These are phyloP conservation scores for Xylariales sp. DNA, from an alignment of 2,329 filamentous ascomycete species.

Conservation along the genomic window DNA sequence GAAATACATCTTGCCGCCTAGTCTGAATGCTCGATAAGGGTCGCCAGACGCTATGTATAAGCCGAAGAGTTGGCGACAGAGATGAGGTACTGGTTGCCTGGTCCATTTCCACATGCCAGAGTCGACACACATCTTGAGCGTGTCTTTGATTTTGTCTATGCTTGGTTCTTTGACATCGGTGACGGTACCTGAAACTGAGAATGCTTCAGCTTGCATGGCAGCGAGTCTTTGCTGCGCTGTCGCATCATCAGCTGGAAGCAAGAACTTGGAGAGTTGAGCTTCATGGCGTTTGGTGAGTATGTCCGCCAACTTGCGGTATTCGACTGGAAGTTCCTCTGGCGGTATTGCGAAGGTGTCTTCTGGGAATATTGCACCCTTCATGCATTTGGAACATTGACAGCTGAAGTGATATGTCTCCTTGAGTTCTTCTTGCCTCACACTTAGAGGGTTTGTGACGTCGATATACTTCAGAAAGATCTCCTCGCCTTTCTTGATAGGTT, in stretches of 20 bases:
- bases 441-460: conserved; percentile 39
- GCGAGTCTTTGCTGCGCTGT: conserved; percentile 17
- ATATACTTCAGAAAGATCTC: conserved; percentile 46
- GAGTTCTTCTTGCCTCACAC: conserved; percentile 39
- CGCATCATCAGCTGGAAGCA: conserved; percentile 8
- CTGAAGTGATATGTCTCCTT: conserved; percentile 40
- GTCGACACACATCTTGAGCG: conserved; percentile 21
- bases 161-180: conserved; percentile 10
- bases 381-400: conserved; percentile 43
- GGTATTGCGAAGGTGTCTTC: conserved; percentile 34
- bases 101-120: conserved; percentile 22
- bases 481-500: conserved; percentile 40
- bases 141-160: conserved; percentile 15
- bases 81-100: conserved; percentile 20
- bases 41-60: conserved; percentile 17
- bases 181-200: conserved; percentile 12
- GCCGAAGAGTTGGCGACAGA: conserved; percentile 19
- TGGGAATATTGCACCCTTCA: conserved; percentile 28
- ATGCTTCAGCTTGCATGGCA: conserved; percentile 21
- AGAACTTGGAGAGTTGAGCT: conserved; percentile 11
- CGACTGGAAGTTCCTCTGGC: conserved; percentile 15
- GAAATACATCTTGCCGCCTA: conserved; percentile 22
- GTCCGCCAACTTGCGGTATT: conserved; percentile 17
- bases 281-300: conserved; percentile 13
- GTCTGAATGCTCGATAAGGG: conserved; percentile 18